Percentiles rank a stretch among this genome's conserved stretches.
Conservation (phyloP, 1,284 basidiomycete genomes). For the Phylloporus gajari region DNA sequence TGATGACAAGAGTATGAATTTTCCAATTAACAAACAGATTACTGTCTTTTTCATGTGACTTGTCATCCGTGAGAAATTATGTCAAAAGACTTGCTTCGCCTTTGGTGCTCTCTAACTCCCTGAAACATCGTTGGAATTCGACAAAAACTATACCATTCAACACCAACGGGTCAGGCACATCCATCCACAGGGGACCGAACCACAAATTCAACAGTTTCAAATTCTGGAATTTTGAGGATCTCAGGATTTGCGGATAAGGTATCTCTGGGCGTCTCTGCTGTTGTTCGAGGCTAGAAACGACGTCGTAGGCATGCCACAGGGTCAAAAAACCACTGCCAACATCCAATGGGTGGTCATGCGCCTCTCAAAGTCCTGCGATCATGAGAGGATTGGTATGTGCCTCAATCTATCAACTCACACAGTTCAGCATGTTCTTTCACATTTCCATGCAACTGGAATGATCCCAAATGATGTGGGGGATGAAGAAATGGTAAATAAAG, state of each 20-base stretch:
- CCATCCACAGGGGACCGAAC: no score
- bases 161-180: background rate
- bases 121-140: constrained; percentile 4
- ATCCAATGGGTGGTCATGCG: constrained; percentile 10
- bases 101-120: background rate
- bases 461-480: background rate
- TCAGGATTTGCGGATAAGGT: background rate
- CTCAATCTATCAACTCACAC: constrained; percentile 4
- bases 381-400: background rate
- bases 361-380: background rate
- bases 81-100: background rate
- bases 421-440: constrained; percentile 4
- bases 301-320: background rate
- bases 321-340: background rate
- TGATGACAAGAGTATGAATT: no score
- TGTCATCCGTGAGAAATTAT: background rate
- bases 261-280: no score
- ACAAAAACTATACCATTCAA: constrained; percentile 5
- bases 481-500: background rate
- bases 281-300: no score
- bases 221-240: background rate
- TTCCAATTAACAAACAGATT: no score
- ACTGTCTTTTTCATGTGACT: constrained; percentile 9
- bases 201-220: no score
- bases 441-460: constrained; percentile 7